phyloP scores from a whole-genome alignment of 225 moss, liverwort and hornwort species.

The Bryoerythrophyllum caledonicum region DNA sequence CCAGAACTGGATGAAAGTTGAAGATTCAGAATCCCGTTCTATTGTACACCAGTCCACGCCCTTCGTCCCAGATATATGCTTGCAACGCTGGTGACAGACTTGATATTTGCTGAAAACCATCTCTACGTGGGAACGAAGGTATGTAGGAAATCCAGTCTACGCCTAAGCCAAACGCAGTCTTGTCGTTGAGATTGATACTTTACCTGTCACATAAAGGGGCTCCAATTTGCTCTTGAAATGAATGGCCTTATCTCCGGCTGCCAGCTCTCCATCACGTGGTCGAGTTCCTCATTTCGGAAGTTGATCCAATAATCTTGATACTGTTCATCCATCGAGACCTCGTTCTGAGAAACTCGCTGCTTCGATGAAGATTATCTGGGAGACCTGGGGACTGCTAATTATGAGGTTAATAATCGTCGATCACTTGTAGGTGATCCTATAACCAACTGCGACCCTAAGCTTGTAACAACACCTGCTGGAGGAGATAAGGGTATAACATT shows the following conservation, averaged over 20 bases:
- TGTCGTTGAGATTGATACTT: constrained; percentile 8
- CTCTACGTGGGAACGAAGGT: constrained; percentile 16
- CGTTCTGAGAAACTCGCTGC: constrained; percentile 9
- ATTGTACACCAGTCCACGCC: constrained; percentile 26
- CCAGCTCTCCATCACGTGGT: constrained; percentile 19
- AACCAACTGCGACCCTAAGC: constrained; percentile 17
- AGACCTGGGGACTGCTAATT: constrained; percentile 3
- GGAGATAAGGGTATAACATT: constrained; percentile 7
- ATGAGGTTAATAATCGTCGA: constrained; percentile 5
- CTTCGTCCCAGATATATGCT: constrained; percentile 13
- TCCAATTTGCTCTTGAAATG: constrained; percentile 7
- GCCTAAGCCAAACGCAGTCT: neutral
- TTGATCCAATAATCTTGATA: constrained; percentile 14
- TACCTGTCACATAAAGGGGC: constrained; percentile 7
- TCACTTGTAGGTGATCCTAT: neutral
- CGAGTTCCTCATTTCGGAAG: constrained; percentile 7
- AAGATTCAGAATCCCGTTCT: constrained; percentile 20
- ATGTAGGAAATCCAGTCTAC: neutral
- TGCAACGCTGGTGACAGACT: constrained; percentile 5
- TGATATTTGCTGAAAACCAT: constrained; percentile 19
- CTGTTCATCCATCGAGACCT: constrained; percentile 10
- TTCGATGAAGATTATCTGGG: constrained; percentile 13
- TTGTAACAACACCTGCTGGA: constrained; percentile 17
- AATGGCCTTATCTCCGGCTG: constrained; percentile 14
- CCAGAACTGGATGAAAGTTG: constrained; percentile 21